Evolutionary conservation across 768 basidiomycete genomes (phyloP).

Genomic region (Leccinum ochraceum): DNA sequence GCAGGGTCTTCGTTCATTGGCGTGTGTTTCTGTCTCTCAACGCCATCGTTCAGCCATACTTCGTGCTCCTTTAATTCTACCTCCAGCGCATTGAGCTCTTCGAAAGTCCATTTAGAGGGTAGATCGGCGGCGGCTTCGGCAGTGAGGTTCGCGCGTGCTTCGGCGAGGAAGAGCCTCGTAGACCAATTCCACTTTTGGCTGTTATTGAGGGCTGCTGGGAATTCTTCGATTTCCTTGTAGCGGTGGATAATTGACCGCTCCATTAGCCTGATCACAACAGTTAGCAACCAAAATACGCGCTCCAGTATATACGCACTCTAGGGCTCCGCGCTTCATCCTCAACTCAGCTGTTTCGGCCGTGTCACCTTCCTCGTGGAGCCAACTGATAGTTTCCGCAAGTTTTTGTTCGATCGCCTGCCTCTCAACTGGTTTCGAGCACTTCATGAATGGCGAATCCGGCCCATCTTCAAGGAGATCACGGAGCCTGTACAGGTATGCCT

Average conservation of each 20-base stretch:
- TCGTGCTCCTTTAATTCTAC: conserved; percentile 77
- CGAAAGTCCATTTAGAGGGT: conserved; percentile 79
- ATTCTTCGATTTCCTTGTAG: conserved; percentile 85
- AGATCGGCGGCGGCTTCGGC: conserved; percentile 57
- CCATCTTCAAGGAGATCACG: conserved; percentile 78
- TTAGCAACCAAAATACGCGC: conserved; percentile 4
- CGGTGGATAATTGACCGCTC: conserved; percentile 85
- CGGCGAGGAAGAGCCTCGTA: conserved; percentile 80
- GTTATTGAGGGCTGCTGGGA: conserved; percentile 80
- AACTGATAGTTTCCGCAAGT: conserved; percentile 72
- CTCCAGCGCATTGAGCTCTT: conserved; percentile 84
- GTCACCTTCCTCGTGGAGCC: conserved; percentile 87
- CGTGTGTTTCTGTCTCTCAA: conserved; percentile 79
- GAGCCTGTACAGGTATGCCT: conserved; percentile 90
- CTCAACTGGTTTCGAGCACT: conserved; percentile 78
- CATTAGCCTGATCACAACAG: conserved; percentile 48
- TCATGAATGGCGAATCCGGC: conserved; percentile 72
- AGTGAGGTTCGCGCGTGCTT: conserved; percentile 76
- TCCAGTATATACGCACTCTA: conserved; percentile 65
- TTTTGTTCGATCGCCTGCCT: conserved; percentile 62
- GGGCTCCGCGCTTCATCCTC: conserved; percentile 67
- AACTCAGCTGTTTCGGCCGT: conserved; percentile 75
- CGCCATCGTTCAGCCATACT: conserved; percentile 77
- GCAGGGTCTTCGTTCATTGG: conserved; percentile 80
- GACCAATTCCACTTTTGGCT: conserved; percentile 89